phyloP scores from a whole-genome alignment of 768 basidiomycete species.

The Clitopilus passeckerianus region DNA sequence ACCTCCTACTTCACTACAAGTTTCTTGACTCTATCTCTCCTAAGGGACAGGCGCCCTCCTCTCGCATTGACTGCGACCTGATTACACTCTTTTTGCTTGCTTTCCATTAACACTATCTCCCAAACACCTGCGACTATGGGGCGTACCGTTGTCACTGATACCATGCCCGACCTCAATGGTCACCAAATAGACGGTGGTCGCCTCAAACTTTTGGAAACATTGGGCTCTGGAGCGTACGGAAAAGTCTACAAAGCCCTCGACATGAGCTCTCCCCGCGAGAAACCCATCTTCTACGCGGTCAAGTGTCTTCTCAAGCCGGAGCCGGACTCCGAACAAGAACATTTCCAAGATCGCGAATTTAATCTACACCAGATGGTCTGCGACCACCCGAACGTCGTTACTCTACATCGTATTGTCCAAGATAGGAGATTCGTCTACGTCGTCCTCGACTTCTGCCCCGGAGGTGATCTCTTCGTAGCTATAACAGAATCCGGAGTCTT shows the following conservation, averaged over 20 bases:
- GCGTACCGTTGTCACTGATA: slow-evolving; percentile 32
- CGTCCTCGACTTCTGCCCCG: slow-evolving; percentile 50
- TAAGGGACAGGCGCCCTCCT: slow-evolving; percentile 9
- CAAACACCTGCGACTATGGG: slow-evolving; percentile 29
- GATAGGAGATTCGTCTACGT: slow-evolving; percentile 64
- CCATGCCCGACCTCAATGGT: slow-evolving; percentile 48
- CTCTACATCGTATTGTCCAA: slow-evolving; percentile 57
- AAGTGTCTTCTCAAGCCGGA: slow-evolving; percentile 68
- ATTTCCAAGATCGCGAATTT: slow-evolving; percentile 69
- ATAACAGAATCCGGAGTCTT: slow-evolving; percentile 55
- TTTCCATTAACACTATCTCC: slow-evolving; percentile 9
- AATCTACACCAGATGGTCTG: slow-evolving; percentile 46
- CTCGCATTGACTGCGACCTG: slow-evolving; percentile 1
- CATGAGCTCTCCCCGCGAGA: slow-evolving; percentile 27
- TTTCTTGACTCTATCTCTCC: neutral
- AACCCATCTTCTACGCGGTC: slow-evolving; percentile 54
- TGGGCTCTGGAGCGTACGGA: slow-evolving; percentile 76
- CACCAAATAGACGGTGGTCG: slow-evolving; percentile 51
- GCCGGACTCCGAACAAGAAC: slow-evolving; percentile 47
- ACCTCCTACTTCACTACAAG: neutral
- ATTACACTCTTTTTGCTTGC: slow-evolving; percentile 7
- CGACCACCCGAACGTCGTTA: slow-evolving; percentile 60
- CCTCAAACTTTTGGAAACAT: slow-evolving; percentile 52
- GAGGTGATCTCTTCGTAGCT: slow-evolving; percentile 69
- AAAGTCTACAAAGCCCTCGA: slow-evolving; percentile 73